phyloP scores from a whole-genome alignment of 2,329 filamentous ascomycete genomes.

The Diatrype stigma region DNA sequence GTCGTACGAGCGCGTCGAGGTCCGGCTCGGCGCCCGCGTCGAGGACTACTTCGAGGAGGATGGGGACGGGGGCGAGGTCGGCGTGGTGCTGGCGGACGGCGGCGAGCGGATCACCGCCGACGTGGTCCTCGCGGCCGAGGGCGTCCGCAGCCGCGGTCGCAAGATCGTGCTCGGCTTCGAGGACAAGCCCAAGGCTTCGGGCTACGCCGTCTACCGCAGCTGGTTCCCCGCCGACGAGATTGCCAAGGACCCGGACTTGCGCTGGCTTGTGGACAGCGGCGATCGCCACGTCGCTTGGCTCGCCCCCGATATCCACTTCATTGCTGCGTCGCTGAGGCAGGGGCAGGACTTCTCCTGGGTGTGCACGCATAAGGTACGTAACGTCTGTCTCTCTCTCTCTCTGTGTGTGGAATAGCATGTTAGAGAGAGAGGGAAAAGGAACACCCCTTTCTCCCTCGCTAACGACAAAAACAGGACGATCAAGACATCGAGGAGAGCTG shows the following conservation, averaged over 20 bases:
- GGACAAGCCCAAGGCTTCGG: conserved; percentile 37
- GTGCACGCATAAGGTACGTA: conserved; percentile 42
- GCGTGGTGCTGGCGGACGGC: conserved; percentile 18
- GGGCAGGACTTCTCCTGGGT: conserved; percentile 52
- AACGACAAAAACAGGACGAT: conserved; percentile 14
- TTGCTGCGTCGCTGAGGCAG: conserved; percentile 48
- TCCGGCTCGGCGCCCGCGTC: conserved; percentile 40
- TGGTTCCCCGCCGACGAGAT: conserved; percentile 42
- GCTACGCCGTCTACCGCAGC: conserved; percentile 41
- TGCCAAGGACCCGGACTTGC: conserved; percentile 38
- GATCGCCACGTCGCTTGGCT: conserved; percentile 51
- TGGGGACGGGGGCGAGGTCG: conserved; percentile 14
- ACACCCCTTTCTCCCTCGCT: background rate
- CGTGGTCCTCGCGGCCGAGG: conserved; percentile 43
- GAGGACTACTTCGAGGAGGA: conserved; percentile 42
- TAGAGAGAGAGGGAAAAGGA: too few species aligned
- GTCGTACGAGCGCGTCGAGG: conserved; percentile 42
- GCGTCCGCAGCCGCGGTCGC: conserved; percentile 41
- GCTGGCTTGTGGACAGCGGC: conserved; percentile 42
- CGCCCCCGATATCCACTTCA: conserved; percentile 48
- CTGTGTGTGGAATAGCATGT: conserved; percentile 1
- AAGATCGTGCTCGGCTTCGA: conserved; percentile 42
- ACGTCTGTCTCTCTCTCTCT: background rate
- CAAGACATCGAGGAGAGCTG: conserved; percentile 24
- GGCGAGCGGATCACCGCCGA: conserved; percentile 35